Evolutionary conservation across 2,329 filamentous ascomycete species (phyloP).

Genomic region (Cryphonectria japonica): DNA sequence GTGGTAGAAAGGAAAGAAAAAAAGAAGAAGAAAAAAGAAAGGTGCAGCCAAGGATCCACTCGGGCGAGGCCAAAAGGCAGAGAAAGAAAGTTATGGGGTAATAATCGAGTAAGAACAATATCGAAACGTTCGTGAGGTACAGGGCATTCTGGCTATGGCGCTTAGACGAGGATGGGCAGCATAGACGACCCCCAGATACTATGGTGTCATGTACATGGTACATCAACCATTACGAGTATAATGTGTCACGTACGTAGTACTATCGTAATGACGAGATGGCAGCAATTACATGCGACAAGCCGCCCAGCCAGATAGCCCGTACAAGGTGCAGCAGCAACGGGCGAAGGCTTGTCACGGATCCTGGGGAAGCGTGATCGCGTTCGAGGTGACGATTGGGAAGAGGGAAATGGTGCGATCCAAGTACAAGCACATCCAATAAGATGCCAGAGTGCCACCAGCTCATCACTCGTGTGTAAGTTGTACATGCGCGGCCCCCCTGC

Average conservation of each 20-base stretch:
- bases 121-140: not conserved
- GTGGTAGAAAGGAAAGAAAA: too few species aligned
- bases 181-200: not conserved
- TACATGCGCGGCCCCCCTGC: not conserved
- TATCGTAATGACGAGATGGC: not conserved
- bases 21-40: not conserved
- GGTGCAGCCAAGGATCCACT: slow-evolving; percentile 13
- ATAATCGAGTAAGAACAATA: slow-evolving; percentile 20
- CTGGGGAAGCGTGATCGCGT: not conserved
- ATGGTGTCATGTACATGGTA: not conserved
- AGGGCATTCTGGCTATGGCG: not conserved
- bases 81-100: slow-evolving; percentile 18
- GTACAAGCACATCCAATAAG: slow-evolving; percentile 9
- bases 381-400: not conserved
- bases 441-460: slow-evolving; percentile 18
- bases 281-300: not conserved
- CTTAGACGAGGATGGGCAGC: not conserved
- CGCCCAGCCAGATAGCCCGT: too few species aligned
- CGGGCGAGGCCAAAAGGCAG: slow-evolving; percentile 6
- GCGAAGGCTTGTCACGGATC: not conserved
- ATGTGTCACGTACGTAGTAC: not conserved
- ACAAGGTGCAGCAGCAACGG: not conserved
- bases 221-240: not conserved
- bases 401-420: slow-evolving; percentile 21
- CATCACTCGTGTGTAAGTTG: not conserved